These are phyloP conservation scores for Pelargonium cotyledonis DNA, from an alignment of 441 rosid genomes.

Conservation along the genomic window DNA sequence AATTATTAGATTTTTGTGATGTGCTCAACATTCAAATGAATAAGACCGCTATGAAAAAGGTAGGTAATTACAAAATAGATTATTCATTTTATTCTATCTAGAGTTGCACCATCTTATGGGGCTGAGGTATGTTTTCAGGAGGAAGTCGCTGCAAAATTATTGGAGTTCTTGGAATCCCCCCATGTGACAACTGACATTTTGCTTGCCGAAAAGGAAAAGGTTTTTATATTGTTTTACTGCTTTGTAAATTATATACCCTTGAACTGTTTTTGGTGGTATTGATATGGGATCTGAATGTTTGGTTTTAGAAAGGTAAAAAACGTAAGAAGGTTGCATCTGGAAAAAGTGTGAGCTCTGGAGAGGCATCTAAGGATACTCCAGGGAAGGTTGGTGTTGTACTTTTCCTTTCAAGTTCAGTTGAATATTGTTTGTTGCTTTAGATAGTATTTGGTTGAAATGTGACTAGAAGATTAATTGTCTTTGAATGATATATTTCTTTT, in stretches of 20 bases:
- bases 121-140: constrained; percentile 39
- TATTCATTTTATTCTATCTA: constrained; percentile 11
- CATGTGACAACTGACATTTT: constrained; percentile 63
- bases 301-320: constrained; percentile 56
- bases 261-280: constrained; percentile 5
- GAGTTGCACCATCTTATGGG: constrained; percentile 16
- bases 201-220: constrained; percentile 88
- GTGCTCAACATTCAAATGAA: constrained; percentile 75
- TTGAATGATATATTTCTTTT: background rate
- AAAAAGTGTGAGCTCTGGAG: constrained; percentile 43
- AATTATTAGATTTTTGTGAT: constrained; percentile 80
- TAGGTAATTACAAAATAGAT: constrained; percentile 22
- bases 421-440: background rate
- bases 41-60: constrained; percentile 64
- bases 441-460: background rate
- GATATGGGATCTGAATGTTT: constrained; percentile 12
- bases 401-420: background rate
- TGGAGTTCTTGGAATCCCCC: constrained; percentile 90
- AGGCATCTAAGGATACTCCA: constrained; percentile 40
- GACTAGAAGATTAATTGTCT: background rate
- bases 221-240: constrained; percentile 17
- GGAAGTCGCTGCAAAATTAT: constrained; percentile 69
- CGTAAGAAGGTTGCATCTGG: constrained; percentile 38
- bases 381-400: constrained; percentile 55
- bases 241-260: constrained; percentile 1